These are phyloP conservation scores for Collybia nuda DNA, from an alignment of 768 basidiomycete genomes.

Conservation along the genomic window DNA sequence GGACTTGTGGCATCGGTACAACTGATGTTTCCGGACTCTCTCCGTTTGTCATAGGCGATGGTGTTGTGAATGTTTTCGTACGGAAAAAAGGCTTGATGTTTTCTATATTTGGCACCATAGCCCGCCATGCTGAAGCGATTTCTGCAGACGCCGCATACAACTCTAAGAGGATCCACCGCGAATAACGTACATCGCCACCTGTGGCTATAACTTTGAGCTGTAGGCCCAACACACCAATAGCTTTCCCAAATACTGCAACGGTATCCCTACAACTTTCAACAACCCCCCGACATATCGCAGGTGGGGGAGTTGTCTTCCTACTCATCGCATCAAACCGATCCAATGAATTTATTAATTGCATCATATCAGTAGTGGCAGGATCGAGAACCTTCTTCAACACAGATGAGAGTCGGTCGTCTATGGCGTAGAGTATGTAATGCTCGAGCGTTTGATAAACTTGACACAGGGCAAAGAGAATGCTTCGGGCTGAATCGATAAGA, in stretches of 20 bases:
- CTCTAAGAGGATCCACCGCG: constrained; percentile 82
- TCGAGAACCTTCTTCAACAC: constrained; percentile 84
- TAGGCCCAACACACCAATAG: constrained; percentile 76
- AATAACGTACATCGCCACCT: constrained; percentile 82
- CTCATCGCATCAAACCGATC: constrained; percentile 89
- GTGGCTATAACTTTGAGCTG: constrained; percentile 78
- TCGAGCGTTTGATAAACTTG: constrained; percentile 89
- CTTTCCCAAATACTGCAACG: constrained; percentile 82
- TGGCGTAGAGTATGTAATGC: constrained; percentile 81
- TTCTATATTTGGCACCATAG: constrained; percentile 69
- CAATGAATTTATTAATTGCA: constrained; percentile 80
- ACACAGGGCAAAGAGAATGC: constrained; percentile 87
- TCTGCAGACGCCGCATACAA: constrained; percentile 90
- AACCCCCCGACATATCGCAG: constrained; percentile 71
- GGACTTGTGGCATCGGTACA: neutral
- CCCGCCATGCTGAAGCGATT: constrained; percentile 82
- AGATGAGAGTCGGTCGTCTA: constrained; percentile 79
- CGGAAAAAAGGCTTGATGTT: constrained; percentile 65
- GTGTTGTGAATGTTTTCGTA: constrained; percentile 23
- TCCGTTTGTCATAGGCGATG: constrained; percentile 13
- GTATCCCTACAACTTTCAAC: constrained; percentile 84
- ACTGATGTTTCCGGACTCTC: neutral
- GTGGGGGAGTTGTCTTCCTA: constrained; percentile 65
- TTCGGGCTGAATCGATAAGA: constrained; percentile 86
- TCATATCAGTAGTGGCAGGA: constrained; percentile 79